These are phyloP conservation scores for Luffa acutangula DNA, from an alignment of 306 rosid genomes.

Conservation along the genomic window DNA sequence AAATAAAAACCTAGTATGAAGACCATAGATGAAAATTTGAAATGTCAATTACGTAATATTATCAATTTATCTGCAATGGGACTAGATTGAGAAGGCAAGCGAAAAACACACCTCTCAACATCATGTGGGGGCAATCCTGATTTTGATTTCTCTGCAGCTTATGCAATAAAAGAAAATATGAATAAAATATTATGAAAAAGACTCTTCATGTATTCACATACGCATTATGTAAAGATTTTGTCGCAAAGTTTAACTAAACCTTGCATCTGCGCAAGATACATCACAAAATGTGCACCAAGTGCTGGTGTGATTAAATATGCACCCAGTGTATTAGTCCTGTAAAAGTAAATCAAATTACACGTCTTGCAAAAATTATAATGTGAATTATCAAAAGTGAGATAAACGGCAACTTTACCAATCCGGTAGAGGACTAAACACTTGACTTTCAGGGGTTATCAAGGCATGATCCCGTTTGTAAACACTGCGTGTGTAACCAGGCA, in stretches of 20 bases:
- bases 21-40: conserved; percentile 17
- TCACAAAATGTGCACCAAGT: conserved; percentile 74
- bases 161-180: conserved; percentile 19
- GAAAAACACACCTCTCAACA: conserved; percentile 56
- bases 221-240: neutral
- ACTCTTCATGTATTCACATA: neutral
- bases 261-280: conserved; percentile 89
- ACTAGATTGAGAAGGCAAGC: neutral
- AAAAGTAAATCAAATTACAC: neutral
- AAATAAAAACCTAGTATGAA: conserved; percentile 58
- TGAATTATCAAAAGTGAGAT: neutral
- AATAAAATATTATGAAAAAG: conserved; percentile 9
- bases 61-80: neutral
- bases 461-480: conserved; percentile 79
- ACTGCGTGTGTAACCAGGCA: conserved; percentile 97
- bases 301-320: conserved; percentile 79
- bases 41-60: conserved; percentile 7
- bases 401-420: conserved; percentile 48
- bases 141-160: conserved; percentile 47
- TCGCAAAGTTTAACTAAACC: conserved; percentile 31
- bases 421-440: conserved; percentile 76
- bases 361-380: neutral
- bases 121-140: conserved; percentile 45
- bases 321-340: conserved; percentile 60
- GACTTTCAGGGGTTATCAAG: conserved; percentile 83